A percentile compares a stretch with the other conserved stretches of the same genome.
phyloP scores from a whole-genome alignment of 352 stramenopile species.

The Elongisporangium senticosum region DNA sequence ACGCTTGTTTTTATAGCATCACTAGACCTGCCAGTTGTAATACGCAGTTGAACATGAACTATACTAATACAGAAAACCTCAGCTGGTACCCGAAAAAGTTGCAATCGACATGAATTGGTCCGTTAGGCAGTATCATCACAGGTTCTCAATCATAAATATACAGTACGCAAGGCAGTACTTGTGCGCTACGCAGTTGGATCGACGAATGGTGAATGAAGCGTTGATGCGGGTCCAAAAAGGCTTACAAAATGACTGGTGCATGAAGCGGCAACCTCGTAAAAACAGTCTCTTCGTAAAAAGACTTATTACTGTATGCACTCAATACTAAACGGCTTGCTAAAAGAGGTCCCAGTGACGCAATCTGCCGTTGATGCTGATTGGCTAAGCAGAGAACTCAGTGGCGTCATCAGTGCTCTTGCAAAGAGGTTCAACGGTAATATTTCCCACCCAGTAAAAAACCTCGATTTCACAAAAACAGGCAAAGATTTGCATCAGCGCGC shows the following conservation, averaged over 20 bases:
- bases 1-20: conserved; percentile 84
- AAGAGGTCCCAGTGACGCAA: neutral
- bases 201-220: neutral
- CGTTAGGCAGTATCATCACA: conserved; percentile 76
- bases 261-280: neutral
- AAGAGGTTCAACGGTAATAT: neutral
- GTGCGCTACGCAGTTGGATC: neutral
- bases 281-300: neutral
- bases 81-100: conserved; percentile 88
- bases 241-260: neutral
- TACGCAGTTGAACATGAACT: conserved; percentile 9
- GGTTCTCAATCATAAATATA: conserved; percentile 26
- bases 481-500: neutral
- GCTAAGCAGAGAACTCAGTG: neutral
- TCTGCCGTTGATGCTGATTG: neutral
- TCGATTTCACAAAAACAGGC: conserved; percentile 1
- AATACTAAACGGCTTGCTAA: neutral
- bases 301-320: neutral
- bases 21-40: conserved; percentile 21
- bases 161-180: neutral
- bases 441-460: neutral
- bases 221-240: neutral
- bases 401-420: neutral
- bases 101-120: conserved; percentile 89
- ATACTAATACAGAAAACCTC: conserved; percentile 43